phyloP scores from a whole-genome alignment of 768 basidiomycete species.

The Podaxis sp. region DNA sequence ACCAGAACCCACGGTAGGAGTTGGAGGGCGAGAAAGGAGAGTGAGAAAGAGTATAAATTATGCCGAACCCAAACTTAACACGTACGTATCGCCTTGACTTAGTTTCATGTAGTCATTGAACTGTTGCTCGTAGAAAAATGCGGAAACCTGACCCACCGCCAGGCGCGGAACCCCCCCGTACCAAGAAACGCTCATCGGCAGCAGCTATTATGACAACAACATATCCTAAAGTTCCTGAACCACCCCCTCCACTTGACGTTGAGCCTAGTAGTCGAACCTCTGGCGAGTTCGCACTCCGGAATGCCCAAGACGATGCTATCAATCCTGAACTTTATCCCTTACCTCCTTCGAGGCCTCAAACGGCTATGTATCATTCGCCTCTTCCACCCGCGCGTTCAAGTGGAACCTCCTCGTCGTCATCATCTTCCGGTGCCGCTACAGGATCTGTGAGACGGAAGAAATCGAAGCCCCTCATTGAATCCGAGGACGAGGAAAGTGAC shows the following conservation, averaged over 20 bases:
- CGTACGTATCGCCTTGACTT: slow-evolving; percentile 47
- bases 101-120: slow-evolving; percentile 8
- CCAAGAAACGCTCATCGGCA: slow-evolving; percentile 50
- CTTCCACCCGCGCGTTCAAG: slow-evolving; percentile 30
- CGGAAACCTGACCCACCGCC: slow-evolving; percentile 72
- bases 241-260: slow-evolving; percentile 33
- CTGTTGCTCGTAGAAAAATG: slow-evolving; percentile 66
- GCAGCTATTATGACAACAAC: slow-evolving; percentile 33
- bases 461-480: slow-evolving; percentile 46
- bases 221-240: slow-evolving; percentile 21
- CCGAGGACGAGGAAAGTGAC: slow-evolving; percentile 62
- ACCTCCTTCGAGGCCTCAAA: slow-evolving; percentile 35
- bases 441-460: slow-evolving; percentile 48
- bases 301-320: slow-evolving; percentile 22
- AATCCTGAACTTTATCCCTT: slow-evolving; percentile 37
- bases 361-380: slow-evolving; percentile 32
- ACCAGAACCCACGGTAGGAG: slow-evolving; percentile 25
- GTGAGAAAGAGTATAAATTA: slow-evolving; percentile 83
- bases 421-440: slow-evolving; percentile 25
- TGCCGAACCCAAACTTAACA: slow-evolving; percentile 85
- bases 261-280: slow-evolving; percentile 25
- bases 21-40: slow-evolving; percentile 51
- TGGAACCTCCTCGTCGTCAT: slow-evolving; percentile 25
- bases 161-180: slow-evolving; percentile 26
- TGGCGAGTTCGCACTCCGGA: slow-evolving; percentile 8